Conservation (phyloP, 2,329 filamentous ascomycete genomes). For the Bisporella sp. region DNA sequence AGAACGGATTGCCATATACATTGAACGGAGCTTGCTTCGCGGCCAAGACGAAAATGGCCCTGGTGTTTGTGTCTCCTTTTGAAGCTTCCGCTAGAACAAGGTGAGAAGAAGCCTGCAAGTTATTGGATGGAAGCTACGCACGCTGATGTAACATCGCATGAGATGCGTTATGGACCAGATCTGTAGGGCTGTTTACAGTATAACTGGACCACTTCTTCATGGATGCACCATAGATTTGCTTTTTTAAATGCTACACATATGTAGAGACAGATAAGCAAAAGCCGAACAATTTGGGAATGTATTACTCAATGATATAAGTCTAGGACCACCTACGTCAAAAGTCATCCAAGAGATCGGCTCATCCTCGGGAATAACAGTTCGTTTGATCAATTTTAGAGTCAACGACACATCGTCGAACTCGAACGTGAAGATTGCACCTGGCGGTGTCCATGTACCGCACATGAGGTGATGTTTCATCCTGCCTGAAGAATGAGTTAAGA, state of each 20-base stretch:
- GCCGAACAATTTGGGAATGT: no score
- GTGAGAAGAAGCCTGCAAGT: constrained; percentile 3
- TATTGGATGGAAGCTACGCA: constrained; percentile 34
- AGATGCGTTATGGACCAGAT: constrained; percentile 69
- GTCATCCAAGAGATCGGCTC: constrained; percentile 94
- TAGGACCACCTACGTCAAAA: constrained; percentile 58
- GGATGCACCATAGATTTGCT: constrained; percentile 80
- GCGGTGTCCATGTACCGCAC: constrained; percentile 87
- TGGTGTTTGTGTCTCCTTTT: constrained; percentile 67
- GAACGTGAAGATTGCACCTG: constrained; percentile 84
- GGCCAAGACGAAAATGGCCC: constrained; percentile 82
- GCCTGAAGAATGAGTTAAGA: background rate
- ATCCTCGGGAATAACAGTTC: constrained; percentile 72
- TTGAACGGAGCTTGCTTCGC: constrained; percentile 70
- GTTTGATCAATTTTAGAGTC: constrained; percentile 68
- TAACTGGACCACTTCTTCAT: constrained; percentile 94
- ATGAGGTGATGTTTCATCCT: constrained; percentile 84
- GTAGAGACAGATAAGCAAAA: no score
- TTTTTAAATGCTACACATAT: constrained; percentile 59
- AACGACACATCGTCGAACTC: constrained; percentile 78
- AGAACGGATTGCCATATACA: constrained; percentile 88
- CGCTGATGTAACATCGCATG: constrained; percentile 71
- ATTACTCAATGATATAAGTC: no score
- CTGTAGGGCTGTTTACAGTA: constrained; percentile 64
- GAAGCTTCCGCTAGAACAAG: constrained; percentile 49